phyloP scores from a whole-genome alignment of 352 stramenopile species.

The Pythium inflatum region DNA sequence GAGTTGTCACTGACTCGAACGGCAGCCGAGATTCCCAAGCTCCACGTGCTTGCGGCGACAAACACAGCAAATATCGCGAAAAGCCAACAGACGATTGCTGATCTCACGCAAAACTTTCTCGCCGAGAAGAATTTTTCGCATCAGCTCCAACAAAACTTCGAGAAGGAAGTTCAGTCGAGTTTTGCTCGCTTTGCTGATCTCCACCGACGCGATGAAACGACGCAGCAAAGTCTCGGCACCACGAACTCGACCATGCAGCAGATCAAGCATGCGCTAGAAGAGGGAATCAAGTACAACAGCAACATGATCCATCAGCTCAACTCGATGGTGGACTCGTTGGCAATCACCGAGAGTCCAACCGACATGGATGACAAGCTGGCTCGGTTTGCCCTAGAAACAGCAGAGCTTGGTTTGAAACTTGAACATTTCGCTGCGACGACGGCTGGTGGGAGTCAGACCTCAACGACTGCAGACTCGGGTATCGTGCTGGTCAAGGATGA shows the following conservation, averaged over 20 bases:
- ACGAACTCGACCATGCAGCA: constrained; percentile 34
- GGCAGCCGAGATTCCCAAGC: constrained; percentile 54
- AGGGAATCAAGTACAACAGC: constrained; percentile 50
- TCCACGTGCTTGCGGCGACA: constrained; percentile 45
- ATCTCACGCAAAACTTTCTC: constrained; percentile 40
- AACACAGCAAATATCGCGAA: constrained; percentile 50
- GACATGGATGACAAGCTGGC: constrained; percentile 66
- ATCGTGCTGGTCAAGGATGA: constrained; percentile 31
- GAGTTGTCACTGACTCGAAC: constrained; percentile 48
- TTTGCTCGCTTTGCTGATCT: constrained; percentile 36
- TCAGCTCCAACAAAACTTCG: constrained; percentile 31
- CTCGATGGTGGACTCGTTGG: constrained; percentile 64
- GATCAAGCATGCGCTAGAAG: constrained; percentile 43
- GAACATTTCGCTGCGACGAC: constrained; percentile 43
- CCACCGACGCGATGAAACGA: constrained; percentile 34
- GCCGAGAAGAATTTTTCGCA: constrained; percentile 38
- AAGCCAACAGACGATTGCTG: constrained; percentile 43
- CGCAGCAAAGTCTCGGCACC: constrained; percentile 37
- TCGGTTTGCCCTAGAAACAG: constrained; percentile 49
- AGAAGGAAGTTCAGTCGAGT: constrained; percentile 40
- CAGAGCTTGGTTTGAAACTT: constrained; percentile 57
- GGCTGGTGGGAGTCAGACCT: constrained; percentile 9
- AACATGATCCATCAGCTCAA: constrained; percentile 74
- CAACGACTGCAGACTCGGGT: neutral
- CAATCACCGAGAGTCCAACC: constrained; percentile 56